A percentile compares a stretch with the other conserved stretches of the same genome.
Conservation (phyloP, 306 rosid species). For the Hippophae tibetana region DNA sequence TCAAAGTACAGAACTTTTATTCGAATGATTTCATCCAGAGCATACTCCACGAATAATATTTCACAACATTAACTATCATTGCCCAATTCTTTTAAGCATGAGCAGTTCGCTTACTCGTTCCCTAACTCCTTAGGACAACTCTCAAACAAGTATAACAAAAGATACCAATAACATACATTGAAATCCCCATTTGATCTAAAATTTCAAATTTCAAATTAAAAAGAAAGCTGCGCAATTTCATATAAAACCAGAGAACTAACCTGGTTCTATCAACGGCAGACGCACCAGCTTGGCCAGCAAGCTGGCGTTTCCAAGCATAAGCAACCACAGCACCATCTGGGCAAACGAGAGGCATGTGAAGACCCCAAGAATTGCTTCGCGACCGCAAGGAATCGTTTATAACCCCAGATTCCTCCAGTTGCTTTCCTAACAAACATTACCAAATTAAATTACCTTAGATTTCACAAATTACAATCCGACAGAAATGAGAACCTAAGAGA, state of each 20-base stretch:
- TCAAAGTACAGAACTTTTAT: too few species aligned
- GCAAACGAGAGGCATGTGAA: constrained; percentile 92
- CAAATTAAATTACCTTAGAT: neutral
- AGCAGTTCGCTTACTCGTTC: too few species aligned
- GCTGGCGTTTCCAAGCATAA: constrained; percentile 89
- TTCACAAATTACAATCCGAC: neutral
- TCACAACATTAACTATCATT: too few species aligned
- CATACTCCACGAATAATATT: too few species aligned
- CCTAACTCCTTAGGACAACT: too few species aligned
- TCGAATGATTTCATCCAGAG: too few species aligned
- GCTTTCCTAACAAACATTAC: constrained; percentile 50
- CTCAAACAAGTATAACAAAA: too few species aligned
- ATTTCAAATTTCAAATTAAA: neutral
- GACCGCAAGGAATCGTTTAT: constrained; percentile 63
- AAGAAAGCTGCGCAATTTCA: neutral
- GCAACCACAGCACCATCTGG: constrained; percentile 95
- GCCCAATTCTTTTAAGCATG: too few species aligned
- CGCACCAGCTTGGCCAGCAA: constrained; percentile 94
- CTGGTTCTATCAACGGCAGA: constrained; percentile 84
- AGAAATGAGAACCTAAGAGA: neutral
- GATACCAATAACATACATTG: too few species aligned
- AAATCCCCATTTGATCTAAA: too few species aligned
- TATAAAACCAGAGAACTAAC: constrained; percentile 24
- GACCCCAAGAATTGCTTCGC: constrained; percentile 82
- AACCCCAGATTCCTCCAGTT: constrained; percentile 80